Conservation (phyloP, 2,329 filamentous ascomycete species). For the Fusarium fracticaudum region DNA sequence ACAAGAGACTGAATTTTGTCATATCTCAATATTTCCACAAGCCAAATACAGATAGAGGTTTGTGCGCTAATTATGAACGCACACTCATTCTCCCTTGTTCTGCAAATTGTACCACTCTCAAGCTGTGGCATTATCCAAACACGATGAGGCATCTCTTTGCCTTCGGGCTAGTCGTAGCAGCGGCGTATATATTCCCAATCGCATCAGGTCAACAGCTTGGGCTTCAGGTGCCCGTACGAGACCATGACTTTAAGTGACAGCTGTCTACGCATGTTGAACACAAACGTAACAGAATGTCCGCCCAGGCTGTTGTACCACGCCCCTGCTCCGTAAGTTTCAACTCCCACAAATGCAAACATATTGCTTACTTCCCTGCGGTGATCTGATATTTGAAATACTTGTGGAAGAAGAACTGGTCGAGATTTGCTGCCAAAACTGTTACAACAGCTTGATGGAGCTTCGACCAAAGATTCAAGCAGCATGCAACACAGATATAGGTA, state of each 20-base stretch:
- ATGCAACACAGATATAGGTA: background rate
- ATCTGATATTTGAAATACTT: background rate
- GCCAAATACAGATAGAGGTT: fast-evolving
- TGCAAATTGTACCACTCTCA: background rate
- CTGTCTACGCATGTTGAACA: background rate
- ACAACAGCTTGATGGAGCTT: background rate
- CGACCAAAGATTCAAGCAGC: background rate
- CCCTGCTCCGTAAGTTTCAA: background rate
- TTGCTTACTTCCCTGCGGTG: background rate
- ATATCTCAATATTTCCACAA: background rate
- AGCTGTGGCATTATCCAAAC: background rate
- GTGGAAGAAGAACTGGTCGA: background rate
- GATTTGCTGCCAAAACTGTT: background rate
- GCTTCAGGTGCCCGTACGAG: background rate
- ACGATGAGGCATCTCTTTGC: background rate
- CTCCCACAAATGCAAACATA: background rate
- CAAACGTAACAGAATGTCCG: background rate
- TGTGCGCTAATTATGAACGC: background rate
- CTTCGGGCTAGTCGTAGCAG: background rate
- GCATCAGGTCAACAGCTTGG: background rate
- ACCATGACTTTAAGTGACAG: background rate
- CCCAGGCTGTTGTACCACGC: background rate
- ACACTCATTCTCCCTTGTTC: background rate
- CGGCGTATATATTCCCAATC: background rate
- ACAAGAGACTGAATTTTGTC: background rate